phyloP scores from a whole-genome alignment of 73 alveolate genomes.

The Uronychia binucleata region DNA sequence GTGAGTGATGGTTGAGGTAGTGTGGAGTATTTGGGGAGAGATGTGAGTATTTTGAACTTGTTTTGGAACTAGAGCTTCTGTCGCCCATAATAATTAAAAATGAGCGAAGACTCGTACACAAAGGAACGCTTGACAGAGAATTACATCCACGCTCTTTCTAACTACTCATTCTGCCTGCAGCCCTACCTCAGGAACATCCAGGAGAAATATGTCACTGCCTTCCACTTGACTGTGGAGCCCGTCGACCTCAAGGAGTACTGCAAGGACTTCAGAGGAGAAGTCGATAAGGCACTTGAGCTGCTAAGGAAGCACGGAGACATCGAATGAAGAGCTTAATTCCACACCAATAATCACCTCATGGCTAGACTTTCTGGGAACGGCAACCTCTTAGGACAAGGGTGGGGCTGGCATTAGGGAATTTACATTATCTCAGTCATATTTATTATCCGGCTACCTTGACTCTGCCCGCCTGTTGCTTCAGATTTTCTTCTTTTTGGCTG shows the following conservation, averaged over 20 bases:
- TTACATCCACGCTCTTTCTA: slow-evolving; percentile 15
- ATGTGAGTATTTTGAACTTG: not conserved
- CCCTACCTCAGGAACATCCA: slow-evolving; percentile 42
- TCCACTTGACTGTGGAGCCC: slow-evolving; percentile 11
- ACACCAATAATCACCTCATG: no score
- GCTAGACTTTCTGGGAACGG: no score
- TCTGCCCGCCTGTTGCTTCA: no score
- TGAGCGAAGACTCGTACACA: not conserved
- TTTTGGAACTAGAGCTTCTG: not conserved
- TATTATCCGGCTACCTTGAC: no score
- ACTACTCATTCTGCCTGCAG: slow-evolving; percentile 47
- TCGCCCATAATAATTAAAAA: not conserved
- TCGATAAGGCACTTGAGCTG: not conserved
- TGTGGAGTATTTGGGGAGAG: no score
- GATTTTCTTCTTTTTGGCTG: no score
- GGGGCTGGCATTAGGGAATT: no score
- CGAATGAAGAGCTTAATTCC: no score
- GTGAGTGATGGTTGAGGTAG: no score
- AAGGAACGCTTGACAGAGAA: slow-evolving; percentile 2
- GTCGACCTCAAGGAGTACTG: slow-evolving; percentile 45
- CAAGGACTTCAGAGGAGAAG: not conserved
- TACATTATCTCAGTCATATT: no score
- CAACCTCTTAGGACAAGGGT: no score
- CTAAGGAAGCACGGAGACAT: not conserved
- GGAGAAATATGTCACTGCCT: slow-evolving; percentile 29